Conservation (phyloP, 176 grass and related monocot species). For the Neostapfia colusana region DNA sequence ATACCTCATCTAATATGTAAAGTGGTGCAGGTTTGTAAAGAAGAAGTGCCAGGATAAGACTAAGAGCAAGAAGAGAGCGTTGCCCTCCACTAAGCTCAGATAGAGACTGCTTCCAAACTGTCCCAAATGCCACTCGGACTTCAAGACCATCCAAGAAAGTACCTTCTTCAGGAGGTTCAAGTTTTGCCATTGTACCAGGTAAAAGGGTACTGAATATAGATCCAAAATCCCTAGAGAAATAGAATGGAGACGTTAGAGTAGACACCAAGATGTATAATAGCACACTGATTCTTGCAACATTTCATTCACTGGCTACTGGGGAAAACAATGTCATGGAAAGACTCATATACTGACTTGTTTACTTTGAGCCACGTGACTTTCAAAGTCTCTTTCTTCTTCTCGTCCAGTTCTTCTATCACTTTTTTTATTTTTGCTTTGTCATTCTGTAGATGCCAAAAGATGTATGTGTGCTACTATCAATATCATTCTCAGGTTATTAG, state of each 20-base stretch:
- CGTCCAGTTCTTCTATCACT: slow-evolving; percentile 94
- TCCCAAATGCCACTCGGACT: slow-evolving; percentile 95
- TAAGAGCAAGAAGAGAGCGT: slow-evolving; percentile 93
- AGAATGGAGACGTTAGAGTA: slow-evolving; percentile 26
- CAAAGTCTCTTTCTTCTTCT: slow-evolving; percentile 97
- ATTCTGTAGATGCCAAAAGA: slow-evolving; percentile 54
- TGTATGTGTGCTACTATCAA: slow-evolving; percentile 6
- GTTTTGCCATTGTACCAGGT: slow-evolving; percentile 95
- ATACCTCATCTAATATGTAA: slow-evolving; percentile 99
- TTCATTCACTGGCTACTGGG: slow-evolving; percentile 5
- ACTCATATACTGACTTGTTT: slow-evolving; percentile 69
- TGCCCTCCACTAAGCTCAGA: slow-evolving; percentile 98
- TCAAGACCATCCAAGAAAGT: slow-evolving; percentile 97
- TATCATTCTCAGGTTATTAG: slow-evolving; percentile 21
- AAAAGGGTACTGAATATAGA: slow-evolving; percentile 94
- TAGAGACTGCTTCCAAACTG: slow-evolving; percentile 95
- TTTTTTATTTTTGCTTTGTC: slow-evolving; percentile 91
- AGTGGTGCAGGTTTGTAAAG: slow-evolving; percentile 98
- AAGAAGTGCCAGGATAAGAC: slow-evolving; percentile 90
- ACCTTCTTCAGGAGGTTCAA: slow-evolving; percentile 87
- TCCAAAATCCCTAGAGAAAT: slow-evolving; percentile 83
- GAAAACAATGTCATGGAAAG: slow-evolving; percentile 31
- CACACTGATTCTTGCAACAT: neutral
- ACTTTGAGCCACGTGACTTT: slow-evolving; percentile 98
- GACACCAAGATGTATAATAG: neutral